Evolutionary conservation across 225 moss, liverwort and hornwort species (phyloP).

Genomic region (Marchantia polymorpha): DNA sequence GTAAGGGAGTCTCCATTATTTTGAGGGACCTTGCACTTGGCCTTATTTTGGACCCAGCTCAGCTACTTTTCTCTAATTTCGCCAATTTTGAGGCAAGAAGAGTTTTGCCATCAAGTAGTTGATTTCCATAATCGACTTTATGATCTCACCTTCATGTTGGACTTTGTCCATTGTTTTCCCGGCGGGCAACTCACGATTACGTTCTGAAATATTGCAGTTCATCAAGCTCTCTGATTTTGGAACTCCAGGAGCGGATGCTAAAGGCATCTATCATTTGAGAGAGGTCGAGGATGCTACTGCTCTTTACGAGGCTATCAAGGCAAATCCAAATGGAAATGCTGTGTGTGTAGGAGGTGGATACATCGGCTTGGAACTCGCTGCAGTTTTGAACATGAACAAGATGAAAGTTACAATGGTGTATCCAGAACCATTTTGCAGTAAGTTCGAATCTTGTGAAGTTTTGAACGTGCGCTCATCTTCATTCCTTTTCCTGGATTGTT

Average conservation of each 20-base stretch:
- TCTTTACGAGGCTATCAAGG: constrained; percentile 60
- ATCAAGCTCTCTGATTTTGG: constrained; percentile 66
- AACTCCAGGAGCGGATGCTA: constrained; percentile 82
- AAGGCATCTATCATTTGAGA: constrained; percentile 72
- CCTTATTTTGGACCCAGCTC: neutral
- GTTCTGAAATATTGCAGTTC: constrained; percentile 26
- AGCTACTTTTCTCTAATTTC: neutral
- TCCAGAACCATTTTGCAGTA: constrained; percentile 53
- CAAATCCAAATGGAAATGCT: constrained; percentile 60
- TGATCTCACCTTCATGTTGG: neutral
- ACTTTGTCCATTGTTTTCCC: neutral
- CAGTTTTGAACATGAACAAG: constrained; percentile 63
- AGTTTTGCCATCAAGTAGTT: neutral
- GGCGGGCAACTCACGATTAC: neutral
- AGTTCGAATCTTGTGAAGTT: neutral
- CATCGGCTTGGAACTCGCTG: constrained; percentile 82
- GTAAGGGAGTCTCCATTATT: constrained; percentile 34
- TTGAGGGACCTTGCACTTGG: neutral
- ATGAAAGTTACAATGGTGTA: constrained; percentile 72
- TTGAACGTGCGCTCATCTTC: too few relatives aligned
- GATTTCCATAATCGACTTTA: neutral
- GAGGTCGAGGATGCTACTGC: constrained; percentile 61
- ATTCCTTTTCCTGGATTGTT: too few relatives aligned
- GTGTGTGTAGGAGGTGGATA: constrained; percentile 96
- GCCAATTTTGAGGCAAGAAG: neutral